Evolutionary conservation across 2,329 filamentous ascomycete species (phyloP).

Genomic region (Ambrosiella cleistominuta): DNA sequence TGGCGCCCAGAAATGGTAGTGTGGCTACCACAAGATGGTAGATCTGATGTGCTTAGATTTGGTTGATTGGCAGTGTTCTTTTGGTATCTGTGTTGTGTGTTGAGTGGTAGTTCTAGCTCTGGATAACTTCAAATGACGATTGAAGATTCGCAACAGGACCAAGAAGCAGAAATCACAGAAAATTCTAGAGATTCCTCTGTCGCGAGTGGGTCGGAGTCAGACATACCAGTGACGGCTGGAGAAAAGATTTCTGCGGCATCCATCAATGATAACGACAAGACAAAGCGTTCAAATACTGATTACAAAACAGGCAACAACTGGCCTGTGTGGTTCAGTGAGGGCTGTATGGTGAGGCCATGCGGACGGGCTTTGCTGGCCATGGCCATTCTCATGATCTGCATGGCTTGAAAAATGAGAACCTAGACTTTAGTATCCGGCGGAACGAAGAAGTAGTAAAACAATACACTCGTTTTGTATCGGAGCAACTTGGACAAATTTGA

Average conservation of each 20-base stretch:
- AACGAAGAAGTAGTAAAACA: too few species aligned
- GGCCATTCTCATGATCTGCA: not conserved
- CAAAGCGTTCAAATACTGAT: not conserved
- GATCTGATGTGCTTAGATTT: too few species aligned
- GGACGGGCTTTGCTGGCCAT: not conserved
- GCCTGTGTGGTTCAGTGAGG: constrained; percentile 1
- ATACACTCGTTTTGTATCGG: too few species aligned
- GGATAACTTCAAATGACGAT: not conserved
- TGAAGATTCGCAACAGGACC: too few species aligned
- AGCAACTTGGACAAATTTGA: too few species aligned
- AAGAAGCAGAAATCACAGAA: too few species aligned
- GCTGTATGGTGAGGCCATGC: not conserved
- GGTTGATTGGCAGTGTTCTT: too few species aligned
- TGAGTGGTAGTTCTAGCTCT: not conserved
- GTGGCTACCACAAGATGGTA: too few species aligned
- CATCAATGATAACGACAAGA: not conserved
- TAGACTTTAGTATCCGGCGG: too few species aligned
- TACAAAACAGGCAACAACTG: constrained; percentile 4
- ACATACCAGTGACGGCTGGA: not conserved
- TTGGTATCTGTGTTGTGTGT: not conserved
- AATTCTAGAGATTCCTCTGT: too few species aligned
- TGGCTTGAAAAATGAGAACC: not conserved
- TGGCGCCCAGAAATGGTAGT: too few species aligned
- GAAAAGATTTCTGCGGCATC: not conserved
- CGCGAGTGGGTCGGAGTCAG: too few species aligned